Evolutionary conservation across 164 flowering plant species (phyloP), one percentile per base, ranked within the genome.

Genomic region (Umbilicus rupestris): DNA sequence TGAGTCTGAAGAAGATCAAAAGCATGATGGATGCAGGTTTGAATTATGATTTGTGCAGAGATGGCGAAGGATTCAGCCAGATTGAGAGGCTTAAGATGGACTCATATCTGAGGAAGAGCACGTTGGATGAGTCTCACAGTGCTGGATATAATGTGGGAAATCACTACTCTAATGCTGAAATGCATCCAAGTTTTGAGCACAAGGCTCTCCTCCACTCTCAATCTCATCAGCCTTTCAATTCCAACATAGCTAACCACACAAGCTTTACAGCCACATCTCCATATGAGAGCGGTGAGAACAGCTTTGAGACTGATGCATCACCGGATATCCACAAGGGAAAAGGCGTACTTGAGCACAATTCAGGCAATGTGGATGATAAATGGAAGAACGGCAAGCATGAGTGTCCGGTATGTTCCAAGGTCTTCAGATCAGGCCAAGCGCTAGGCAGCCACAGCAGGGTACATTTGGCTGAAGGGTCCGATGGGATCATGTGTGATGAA

Each of bases 401-500:
- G 60, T 87, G 89, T 68, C 86, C 92, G 29, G 65, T 84, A 45
- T 84, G 90, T 68, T 75, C 75, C 78, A 84, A 75, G 74, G 78
- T 79, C 39, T 87, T n/a, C n/a, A n/a, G n/a, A n/a, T n/a, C n/a
- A n/a, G n/a, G n/a, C n/a, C n/a, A n/a, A n/a, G n/a, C n/a, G n/a
- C n/a, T n/a, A n/a, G 89, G 95, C 14, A 90, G 95, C 42, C 91
- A 86, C 76, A 86, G 86, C 77, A 80, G 91, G 76, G 81, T 89
- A 39, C 92, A 85, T 73, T 68, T 81, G 65, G 45, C 77, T 39
- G 86, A 82, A 39, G 68, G 67, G 29, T 49, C 74, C 0, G 82
- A 77, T 49, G 73, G 71, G 15, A 68, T 26, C 60, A 55, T 66
- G 64, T 55, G 28, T 24, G 64, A 37, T 42, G 72, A 65, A 62